Base-by-base conservation (phyloP, 768 basidiomycete genomes). In the Auricularia heimuer region DNA sequence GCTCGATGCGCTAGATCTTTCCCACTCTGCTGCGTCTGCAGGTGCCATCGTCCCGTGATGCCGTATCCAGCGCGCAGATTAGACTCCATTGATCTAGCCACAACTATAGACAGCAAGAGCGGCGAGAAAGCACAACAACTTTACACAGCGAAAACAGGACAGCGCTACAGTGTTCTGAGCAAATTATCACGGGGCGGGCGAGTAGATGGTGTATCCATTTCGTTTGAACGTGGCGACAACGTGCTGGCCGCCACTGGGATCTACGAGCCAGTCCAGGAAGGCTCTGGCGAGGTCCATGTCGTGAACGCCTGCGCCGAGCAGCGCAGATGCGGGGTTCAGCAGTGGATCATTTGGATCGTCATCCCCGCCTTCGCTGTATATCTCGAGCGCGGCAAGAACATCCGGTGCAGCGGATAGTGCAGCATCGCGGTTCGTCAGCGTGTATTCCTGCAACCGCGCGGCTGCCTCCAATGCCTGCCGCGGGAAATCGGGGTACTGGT, bases 401-500 rank as follows among this genome's bases (percentile, higher is more conserved):
- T 68, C 61, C 3, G 47, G 6, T 0, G 76, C 69, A 1, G 79
- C 78, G 3, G 81, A 80, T 4, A 84, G 70, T 80, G 79, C 82
- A 1, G 78, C 79, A 2, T 82, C 84, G 14, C 75, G 77, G 65
- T 84, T 82, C 1, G 79, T 83, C 33, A 85, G 70, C 0, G 83
- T 85, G 66, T 85, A 85, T 68, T 85, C 83, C 7, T 73, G 70
- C 45, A 84, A 71, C 4, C 76, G 67, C 2, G 82, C 75, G 1
- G 84, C 82, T 0, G 81, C 82, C 21, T 71, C 67, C 12, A 85
- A 72, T 0, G 82, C 81, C 71, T 83, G 75, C 1, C 79, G 69
- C 0, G 83, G 83, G 71, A 82, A 85, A 0, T 75, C 77, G 2
- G 82, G 77, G 70, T 83, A 84, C 69, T 84, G 80, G 68, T 85